These are phyloP conservation scores for Sporisorium graminicola DNA, from an alignment of 1,284 basidiomycete species.

Conservation along the genomic window DNA sequence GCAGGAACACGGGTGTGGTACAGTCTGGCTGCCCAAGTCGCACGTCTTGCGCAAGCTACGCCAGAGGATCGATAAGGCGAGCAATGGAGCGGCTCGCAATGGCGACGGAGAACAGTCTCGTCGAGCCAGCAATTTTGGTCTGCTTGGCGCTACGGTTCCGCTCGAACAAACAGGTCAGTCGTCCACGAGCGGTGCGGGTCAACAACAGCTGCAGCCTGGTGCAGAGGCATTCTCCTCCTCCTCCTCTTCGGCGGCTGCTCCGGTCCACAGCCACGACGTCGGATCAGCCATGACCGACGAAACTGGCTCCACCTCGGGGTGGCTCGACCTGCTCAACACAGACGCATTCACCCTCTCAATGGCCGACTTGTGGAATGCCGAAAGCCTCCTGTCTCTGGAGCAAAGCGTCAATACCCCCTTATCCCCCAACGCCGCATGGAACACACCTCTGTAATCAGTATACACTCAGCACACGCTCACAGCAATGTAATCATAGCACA, in stretches of 20 bases:
- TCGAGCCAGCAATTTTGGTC: slow-evolving; percentile 9
- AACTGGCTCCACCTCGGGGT: slow-evolving; percentile 2
- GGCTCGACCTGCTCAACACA: slow-evolving; percentile 12
- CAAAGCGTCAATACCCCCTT: neutral
- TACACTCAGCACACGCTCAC: no score
- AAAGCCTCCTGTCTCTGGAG: neutral
- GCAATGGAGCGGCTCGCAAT: slow-evolving; percentile 1
- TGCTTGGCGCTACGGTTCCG: slow-evolving; percentile 10
- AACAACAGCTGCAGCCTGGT: no score
- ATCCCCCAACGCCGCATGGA: neutral
- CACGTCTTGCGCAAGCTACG: slow-evolving; percentile 16
- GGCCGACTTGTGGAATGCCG: slow-evolving; percentile 12
- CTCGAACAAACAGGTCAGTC: neutral
- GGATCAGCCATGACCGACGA: slow-evolving; percentile 10
- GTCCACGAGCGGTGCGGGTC: neutral
- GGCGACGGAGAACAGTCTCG: slow-evolving; percentile 9
- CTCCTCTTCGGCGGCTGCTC: no score
- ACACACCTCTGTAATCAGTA: slow-evolving; percentile 11
- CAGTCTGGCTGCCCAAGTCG: slow-evolving; percentile 11
- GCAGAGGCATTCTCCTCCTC: no score
- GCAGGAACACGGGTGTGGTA: slow-evolving; percentile 5
- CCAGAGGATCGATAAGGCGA: slow-evolving; percentile 3
- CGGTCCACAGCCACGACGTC: no score
- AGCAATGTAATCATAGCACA: no score
- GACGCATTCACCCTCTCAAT: slow-evolving; percentile 10